Conservation (phyloP, 805 yeast genomes). For the Suhomyces pyralidae region DNA sequence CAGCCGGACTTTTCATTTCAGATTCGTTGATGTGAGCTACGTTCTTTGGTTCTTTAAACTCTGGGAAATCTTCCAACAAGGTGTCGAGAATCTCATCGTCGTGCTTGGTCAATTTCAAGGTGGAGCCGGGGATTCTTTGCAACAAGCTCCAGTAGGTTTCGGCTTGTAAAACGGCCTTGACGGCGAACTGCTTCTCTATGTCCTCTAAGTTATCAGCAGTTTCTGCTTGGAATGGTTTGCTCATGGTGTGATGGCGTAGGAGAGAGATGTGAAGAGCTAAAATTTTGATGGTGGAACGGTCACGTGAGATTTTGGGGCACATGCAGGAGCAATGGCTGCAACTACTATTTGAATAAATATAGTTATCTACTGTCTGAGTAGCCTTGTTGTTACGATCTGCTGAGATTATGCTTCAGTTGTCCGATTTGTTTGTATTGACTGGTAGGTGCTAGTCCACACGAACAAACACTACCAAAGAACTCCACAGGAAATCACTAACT, state of each 20-base stretch:
- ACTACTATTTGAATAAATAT: no score
- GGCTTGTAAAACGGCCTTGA: constrained; percentile 93
- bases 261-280: neutral
- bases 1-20: constrained; percentile 72
- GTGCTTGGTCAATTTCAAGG: constrained; percentile 64
- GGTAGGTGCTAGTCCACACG: no score
- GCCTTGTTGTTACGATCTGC: no score
- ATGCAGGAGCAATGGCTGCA: neutral
- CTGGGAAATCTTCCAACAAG: constrained; percentile 79
- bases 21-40: constrained; percentile 66
- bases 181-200: constrained; percentile 96
- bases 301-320: neutral
- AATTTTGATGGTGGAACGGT: neutral
- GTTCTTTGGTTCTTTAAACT: constrained; percentile 59
- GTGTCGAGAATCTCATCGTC: constrained; percentile 68
- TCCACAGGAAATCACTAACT: no score
- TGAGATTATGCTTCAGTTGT: no score
- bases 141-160: constrained; percentile 89
- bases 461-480: no score
- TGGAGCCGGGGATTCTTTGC: constrained; percentile 72
- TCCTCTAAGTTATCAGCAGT: constrained; percentile 92
- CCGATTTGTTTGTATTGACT: no score
- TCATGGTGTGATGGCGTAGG: constrained; percentile 17
- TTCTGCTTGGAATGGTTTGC: constrained; percentile 70
- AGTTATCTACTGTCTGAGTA: no score